Conservation (phyloP, 192 early-diverging fungal species). For the Coemansia erecta region DNA sequence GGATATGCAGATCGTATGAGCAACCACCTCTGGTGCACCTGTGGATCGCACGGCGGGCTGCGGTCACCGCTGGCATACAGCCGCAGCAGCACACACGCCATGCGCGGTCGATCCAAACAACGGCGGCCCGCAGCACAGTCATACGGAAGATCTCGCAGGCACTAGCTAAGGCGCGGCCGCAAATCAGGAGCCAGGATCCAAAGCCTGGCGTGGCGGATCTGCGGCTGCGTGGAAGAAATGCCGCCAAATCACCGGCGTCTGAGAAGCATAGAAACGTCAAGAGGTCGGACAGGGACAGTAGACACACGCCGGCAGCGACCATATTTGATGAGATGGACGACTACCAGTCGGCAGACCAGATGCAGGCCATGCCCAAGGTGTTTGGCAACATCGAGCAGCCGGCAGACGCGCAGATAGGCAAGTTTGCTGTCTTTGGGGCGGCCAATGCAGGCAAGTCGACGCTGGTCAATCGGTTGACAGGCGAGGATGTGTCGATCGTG, state of each 20-base stretch:
- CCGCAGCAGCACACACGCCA: background rate
- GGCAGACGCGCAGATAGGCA: conserved; percentile 56
- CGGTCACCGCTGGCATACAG: background rate
- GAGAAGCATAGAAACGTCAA: background rate
- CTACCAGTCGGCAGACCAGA: conserved; percentile 11
- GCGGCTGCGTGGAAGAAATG: background rate
- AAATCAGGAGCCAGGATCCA: background rate
- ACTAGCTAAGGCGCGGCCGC: conserved; percentile 28
- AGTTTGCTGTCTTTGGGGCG: conserved; percentile 65
- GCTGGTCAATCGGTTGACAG: conserved; percentile 66
- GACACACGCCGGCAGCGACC: background rate
- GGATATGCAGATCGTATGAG: background rate
- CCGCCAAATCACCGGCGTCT: background rate
- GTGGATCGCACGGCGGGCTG: conserved; percentile 2
- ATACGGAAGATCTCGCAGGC: conserved; percentile 21
- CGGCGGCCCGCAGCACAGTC: conserved; percentile 1
- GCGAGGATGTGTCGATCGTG: conserved; percentile 61
- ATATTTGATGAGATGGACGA: background rate
- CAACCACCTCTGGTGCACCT: background rate
- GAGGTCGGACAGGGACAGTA: background rate
- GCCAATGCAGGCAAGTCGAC: conserved; percentile 79
- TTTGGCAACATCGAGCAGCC: conserved; percentile 58
- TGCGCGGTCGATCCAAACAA: conserved; percentile 10
- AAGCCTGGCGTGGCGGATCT: background rate
- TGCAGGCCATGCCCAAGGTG: conserved; percentile 33